Conservation (phyloP, 805 yeast genomes). For the Wickerhamiella slavikovae region DNA sequence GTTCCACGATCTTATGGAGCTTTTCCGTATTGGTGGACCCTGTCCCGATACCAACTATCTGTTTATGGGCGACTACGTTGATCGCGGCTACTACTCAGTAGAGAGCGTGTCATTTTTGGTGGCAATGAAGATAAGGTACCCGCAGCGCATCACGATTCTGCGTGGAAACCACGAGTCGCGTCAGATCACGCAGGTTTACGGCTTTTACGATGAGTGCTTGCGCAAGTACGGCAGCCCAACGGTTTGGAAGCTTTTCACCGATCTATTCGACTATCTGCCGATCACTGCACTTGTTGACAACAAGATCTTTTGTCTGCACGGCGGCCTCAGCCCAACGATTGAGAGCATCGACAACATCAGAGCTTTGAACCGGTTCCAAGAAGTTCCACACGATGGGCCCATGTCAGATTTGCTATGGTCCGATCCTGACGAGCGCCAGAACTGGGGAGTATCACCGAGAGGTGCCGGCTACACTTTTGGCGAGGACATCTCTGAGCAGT, state of each 20-base stretch:
- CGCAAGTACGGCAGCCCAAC: slow-evolving; percentile 85
- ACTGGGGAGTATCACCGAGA: slow-evolving; percentile 97
- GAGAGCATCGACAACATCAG: slow-evolving; percentile 89
- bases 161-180: slow-evolving; percentile 94
- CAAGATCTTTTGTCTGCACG: slow-evolving; percentile 83
- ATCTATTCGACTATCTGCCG: slow-evolving; percentile 85
- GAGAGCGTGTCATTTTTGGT: slow-evolving; percentile 84
- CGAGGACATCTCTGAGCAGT: slow-evolving; percentile 87
- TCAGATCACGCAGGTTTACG: slow-evolving; percentile 92
- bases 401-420: slow-evolving; percentile 95
- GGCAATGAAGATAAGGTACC: slow-evolving; percentile 87
- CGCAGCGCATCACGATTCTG: slow-evolving; percentile 76
- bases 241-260: slow-evolving; percentile 88
- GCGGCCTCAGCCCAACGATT: slow-evolving; percentile 94
- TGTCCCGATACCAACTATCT: slow-evolving; percentile 84
- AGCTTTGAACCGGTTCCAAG: slow-evolving; percentile 82
- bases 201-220: slow-evolving; percentile 89
- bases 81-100: slow-evolving; percentile 73
- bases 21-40: slow-evolving; percentile 88
- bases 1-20: slow-evolving; percentile 87
- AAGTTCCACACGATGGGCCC: slow-evolving; percentile 96
- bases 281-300: slow-evolving; percentile 88
- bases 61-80: slow-evolving; percentile 82
- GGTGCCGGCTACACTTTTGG: slow-evolving; percentile 99
- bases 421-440: slow-evolving; percentile 93